phyloP scores from a whole-genome alignment of 2,329 filamentous ascomycete genomes.

The Fusarium phyllophilum region DNA sequence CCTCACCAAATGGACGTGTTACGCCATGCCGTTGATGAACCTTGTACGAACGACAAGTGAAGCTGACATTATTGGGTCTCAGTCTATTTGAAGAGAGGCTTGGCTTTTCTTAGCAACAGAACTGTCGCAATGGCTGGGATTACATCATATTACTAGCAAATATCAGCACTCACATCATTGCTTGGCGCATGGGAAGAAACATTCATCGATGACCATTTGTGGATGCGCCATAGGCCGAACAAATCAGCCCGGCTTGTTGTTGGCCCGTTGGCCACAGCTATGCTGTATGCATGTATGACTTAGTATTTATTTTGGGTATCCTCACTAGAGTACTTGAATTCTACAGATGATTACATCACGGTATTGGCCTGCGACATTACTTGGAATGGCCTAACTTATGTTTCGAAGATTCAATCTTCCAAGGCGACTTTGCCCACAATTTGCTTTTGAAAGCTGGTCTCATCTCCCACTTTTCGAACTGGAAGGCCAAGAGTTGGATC shows the following conservation, averaged over 20 bases:
- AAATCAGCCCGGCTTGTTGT: background rate
- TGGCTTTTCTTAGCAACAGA: background rate
- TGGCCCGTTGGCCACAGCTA: background rate
- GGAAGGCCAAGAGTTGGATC: background rate
- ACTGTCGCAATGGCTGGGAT: background rate
- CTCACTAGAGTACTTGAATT: accelerated
- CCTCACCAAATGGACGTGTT: no score
- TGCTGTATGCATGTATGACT: background rate
- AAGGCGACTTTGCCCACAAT: no score
- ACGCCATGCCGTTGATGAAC: no score
- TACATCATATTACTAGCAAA: no score
- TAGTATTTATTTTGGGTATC: background rate
- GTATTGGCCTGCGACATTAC: no score
- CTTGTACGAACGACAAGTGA: no score
- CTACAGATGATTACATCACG: background rate
- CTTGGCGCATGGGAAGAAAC: background rate
- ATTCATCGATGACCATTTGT: background rate
- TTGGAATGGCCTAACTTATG: background rate
- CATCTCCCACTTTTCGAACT: background rate
- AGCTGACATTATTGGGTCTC: no score
- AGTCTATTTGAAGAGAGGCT: background rate
- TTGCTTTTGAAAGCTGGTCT: no score
- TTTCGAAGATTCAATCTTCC: background rate
- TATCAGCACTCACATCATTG: background rate
- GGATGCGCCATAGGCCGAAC: no score